Percentiles rank a stretch among this genome's conserved stretches.
phyloP scores from a whole-genome alignment of 176 grass and related monocot species.

The Elaeis guineensis region DNA sequence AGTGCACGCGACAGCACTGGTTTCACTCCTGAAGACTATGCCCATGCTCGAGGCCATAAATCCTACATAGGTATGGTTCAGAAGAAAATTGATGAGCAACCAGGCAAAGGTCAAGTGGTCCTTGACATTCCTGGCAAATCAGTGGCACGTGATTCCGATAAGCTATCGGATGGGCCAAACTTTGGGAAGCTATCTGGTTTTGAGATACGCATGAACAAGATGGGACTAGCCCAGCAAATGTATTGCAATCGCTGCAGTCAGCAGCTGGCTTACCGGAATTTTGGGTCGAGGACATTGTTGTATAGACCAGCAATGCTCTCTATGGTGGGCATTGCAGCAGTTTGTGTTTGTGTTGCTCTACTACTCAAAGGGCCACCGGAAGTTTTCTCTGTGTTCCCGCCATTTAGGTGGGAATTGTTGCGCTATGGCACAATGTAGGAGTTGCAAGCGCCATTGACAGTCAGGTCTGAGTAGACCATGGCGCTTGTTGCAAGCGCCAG shows the following conservation, averaged over 20 bases:
- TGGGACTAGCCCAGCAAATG: conserved; percentile 18
- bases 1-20: conserved; percentile 38
- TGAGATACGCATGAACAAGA: conserved; percentile 29
- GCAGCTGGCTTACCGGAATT: conserved; percentile 13
- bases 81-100: conserved; percentile 51
- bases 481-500: no score
- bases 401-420: conserved; percentile 65
- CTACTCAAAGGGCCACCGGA: conserved; percentile 56
- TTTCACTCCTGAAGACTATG: conserved; percentile 73
- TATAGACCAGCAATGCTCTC: conserved; percentile 51
- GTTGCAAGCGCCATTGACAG: neutral
- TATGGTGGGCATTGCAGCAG: conserved; percentile 58
- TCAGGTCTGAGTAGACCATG: no score
- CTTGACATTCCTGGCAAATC: conserved; percentile 17
- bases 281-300: conserved; percentile 36
- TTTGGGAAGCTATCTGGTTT: conserved; percentile 31
- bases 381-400: conserved; percentile 25
- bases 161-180: conserved; percentile 19
- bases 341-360: conserved; percentile 77
- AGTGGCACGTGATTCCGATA: conserved; percentile 4
- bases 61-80: conserved; percentile 68
- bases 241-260: conserved; percentile 45
- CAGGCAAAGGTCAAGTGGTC: conserved; percentile 25
- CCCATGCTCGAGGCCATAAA: conserved; percentile 33
- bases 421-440: conserved; percentile 40